Conservation (phyloP, 495 filamentous ascomycete genomes). For the Penicillium argentinense region DNA sequence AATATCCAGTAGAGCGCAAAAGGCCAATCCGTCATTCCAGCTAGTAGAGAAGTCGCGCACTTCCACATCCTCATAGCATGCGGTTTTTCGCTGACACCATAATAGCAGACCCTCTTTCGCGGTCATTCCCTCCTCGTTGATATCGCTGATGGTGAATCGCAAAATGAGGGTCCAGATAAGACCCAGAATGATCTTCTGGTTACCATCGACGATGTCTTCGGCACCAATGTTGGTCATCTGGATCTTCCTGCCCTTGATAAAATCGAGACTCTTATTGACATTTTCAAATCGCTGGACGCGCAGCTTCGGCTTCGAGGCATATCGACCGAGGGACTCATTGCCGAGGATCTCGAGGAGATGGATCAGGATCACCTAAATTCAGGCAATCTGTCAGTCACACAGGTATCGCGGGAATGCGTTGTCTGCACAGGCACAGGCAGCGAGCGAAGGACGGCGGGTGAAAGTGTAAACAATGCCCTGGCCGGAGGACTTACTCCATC, state of each 20-base stretch:
- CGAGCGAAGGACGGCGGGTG: conserved; percentile 1
- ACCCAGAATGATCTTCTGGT: conserved; percentile 94
- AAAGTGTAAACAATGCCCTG: too few species aligned
- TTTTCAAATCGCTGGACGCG: conserved; percentile 98
- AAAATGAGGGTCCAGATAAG: conserved; percentile 98
- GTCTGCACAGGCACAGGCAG: neutral
- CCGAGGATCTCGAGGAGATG: conserved; percentile 96
- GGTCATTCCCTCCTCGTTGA: conserved; percentile 96
- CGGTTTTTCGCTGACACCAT: conserved; percentile 98
- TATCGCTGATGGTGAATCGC: conserved; percentile 96
- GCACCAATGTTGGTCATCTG: conserved; percentile 98
- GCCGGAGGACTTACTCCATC: conserved; percentile 92
- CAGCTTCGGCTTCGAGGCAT: conserved; percentile 92
- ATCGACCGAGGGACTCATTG: conserved; percentile 89
- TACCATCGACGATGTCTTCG: conserved; percentile 97
- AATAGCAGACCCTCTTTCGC: conserved; percentile 93
- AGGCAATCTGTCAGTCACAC: neutral
- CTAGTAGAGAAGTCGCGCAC: conserved; percentile 90
- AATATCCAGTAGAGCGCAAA: conserved; percentile 94
- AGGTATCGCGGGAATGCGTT: conserved; percentile 1
- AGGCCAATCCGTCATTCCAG: conserved; percentile 97
- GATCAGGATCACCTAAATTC: conserved; percentile 78
- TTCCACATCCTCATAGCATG: conserved; percentile 95
- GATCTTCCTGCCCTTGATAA: conserved; percentile 85
- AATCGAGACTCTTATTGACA: conserved; percentile 92